Percentiles rank a stretch among this genome's conserved stretches.
These are phyloP conservation scores for Casuarina cunninghamiana DNA, from an alignment of 306 rosid genomes.

Conservation along the genomic window DNA sequence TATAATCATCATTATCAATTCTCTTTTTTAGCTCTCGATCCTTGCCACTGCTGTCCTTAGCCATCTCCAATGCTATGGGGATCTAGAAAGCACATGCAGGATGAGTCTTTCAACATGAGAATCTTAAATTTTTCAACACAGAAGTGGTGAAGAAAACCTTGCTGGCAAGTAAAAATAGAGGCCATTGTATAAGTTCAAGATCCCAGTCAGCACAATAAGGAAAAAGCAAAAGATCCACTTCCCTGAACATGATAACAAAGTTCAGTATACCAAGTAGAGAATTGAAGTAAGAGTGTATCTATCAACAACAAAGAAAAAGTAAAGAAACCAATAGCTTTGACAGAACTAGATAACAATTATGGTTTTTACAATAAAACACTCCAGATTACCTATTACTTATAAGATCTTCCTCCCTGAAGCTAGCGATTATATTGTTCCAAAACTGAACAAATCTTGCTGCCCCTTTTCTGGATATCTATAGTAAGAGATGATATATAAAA, in stretches of 20 bases:
- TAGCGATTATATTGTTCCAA: slow-evolving; percentile 89
- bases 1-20: slow-evolving; percentile 64
- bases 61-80: slow-evolving; percentile 97
- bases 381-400: slow-evolving; percentile 65
- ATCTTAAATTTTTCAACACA: slow-evolving; percentile 12
- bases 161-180: slow-evolving; percentile 98
- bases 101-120: slow-evolving; percentile 16
- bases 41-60: slow-evolving; percentile 98
- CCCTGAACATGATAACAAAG: slow-evolving; percentile 52
- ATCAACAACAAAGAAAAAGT: neutral
- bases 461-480: slow-evolving; percentile 65
- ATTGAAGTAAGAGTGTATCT: neutral
- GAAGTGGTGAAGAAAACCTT: slow-evolving; percentile 53
- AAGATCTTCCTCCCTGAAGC: slow-evolving; percentile 97
- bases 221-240: slow-evolving; percentile 90
- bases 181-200: slow-evolving; percentile 87
- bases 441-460: slow-evolving; percentile 97
- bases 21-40: slow-evolving; percentile 86
- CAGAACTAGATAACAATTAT: slow-evolving; percentile 14
- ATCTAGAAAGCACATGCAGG: slow-evolving; percentile 49
- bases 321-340: neutral
- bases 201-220: slow-evolving; percentile 96
- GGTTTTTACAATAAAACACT: neutral
- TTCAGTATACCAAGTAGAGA: slow-evolving; percentile 22
- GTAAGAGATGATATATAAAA: slow-evolving; percentile 12